Conservation (phyloP, 805 yeast species). For the Danielia reshetovae region DNA sequence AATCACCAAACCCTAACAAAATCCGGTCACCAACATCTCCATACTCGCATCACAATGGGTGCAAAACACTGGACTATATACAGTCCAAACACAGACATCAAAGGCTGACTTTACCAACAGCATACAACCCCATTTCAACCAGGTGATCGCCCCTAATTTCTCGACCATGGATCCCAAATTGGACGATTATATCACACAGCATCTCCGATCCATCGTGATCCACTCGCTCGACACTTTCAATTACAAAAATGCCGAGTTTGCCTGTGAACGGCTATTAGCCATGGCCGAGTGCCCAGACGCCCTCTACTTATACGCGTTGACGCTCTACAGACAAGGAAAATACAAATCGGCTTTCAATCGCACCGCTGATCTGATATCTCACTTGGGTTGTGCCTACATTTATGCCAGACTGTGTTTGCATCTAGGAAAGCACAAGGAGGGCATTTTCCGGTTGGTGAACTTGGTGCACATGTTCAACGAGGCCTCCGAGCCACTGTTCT, state of each 20-base stretch:
- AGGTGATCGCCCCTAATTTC: too few relatives aligned
- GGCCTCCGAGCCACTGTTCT: conserved; percentile 6
- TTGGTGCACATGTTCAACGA: conserved; percentile 30
- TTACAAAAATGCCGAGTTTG: conserved; percentile 74
- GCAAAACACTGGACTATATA: too few relatives aligned
- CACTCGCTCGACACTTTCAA: conserved; percentile 71
- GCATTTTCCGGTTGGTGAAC: conserved; percentile 44
- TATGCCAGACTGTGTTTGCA: conserved; percentile 65
- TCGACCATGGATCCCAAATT: too few relatives aligned
- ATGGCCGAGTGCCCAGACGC: conserved; percentile 55
- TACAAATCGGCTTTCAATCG: conserved; percentile 58
- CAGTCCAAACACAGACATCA: too few relatives aligned
- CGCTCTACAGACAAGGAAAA: conserved; percentile 55
- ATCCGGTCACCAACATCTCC: too few relatives aligned
- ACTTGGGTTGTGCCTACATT: conserved; percentile 73
- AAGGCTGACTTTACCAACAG: too few relatives aligned
- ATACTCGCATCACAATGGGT: too few relatives aligned
- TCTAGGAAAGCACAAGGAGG: conserved; percentile 55
- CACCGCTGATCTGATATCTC: conserved; percentile 37
- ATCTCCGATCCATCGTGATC: conserved; percentile 57
- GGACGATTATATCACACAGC: conserved; percentile 34
- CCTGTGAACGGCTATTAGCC: conserved; percentile 77
- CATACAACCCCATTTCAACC: too few relatives aligned
- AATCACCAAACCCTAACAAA: too few relatives aligned
- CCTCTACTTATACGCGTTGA: conserved; percentile 64